These are phyloP conservation scores for Colletotrichum sp. DNA, from an alignment of 2,329 filamentous ascomycete species.

Conservation along the genomic window DNA sequence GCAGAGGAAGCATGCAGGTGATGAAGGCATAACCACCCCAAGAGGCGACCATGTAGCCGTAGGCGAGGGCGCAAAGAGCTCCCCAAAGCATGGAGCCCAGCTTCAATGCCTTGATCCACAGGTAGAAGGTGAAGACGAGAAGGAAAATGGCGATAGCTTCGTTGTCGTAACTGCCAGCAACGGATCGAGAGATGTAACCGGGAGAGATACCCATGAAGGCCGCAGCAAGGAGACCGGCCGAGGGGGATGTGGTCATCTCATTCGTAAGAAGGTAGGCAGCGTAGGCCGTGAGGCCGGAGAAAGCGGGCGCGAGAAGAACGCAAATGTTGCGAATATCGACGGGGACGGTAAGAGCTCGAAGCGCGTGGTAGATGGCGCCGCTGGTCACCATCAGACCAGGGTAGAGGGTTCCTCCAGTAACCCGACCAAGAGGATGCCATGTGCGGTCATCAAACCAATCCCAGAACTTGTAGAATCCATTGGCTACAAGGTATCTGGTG, in stretches of 20 bases:
- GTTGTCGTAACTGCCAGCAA: constrained; percentile 98
- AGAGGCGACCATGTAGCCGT: constrained; percentile 99
- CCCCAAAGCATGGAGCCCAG: constrained; percentile 97
- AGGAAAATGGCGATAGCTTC: constrained; percentile 99
- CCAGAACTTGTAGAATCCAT: constrained; percentile 99
- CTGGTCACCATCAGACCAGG: constrained; percentile 99
- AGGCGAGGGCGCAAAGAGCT: constrained; percentile 91
- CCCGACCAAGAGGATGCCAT: constrained; percentile 98
- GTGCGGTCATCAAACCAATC: constrained; percentile 99
- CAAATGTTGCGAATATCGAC: constrained; percentile 99
- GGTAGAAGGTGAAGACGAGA: constrained; percentile 96
- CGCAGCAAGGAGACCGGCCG: constrained; percentile 92
- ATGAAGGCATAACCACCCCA: constrained; percentile 99
- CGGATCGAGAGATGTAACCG: constrained; percentile 96
- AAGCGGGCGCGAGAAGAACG: constrained; percentile 91
- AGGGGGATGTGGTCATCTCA: constrained; percentile 95
- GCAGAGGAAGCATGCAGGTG: constrained; percentile 92
- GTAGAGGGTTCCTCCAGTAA: constrained; percentile 98
- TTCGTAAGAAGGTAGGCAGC: constrained; percentile 95
- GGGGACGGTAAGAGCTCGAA: constrained; percentile 86
- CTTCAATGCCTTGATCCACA: constrained; percentile 99
- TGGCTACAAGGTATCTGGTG: constrained; percentile 94
- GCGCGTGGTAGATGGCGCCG: constrained; percentile 92
- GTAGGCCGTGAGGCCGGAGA: constrained; percentile 91
- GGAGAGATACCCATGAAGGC: constrained; percentile 97